Conservation (phyloP, 2,329 filamentous ascomycete genomes). For the Monilinia aucupariae region DNA sequence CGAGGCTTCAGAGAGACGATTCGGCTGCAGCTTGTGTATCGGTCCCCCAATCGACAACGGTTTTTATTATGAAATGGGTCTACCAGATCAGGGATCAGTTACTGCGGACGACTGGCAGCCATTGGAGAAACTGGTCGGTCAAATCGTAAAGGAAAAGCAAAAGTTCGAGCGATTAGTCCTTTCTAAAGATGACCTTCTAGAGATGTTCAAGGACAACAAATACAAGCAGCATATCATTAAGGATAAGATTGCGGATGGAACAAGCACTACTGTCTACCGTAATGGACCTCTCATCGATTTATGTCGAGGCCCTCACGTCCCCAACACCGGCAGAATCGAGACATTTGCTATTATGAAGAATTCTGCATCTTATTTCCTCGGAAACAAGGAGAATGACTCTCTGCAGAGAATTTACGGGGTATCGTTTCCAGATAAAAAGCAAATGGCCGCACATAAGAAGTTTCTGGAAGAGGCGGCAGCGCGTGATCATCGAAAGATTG, state of each 20-base stretch:
- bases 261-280: constrained; percentile 84
- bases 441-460: constrained; percentile 86
- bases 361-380: constrained; percentile 79
- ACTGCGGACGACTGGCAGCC: constrained; percentile 76
- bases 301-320: constrained; percentile 90
- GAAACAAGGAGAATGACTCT: constrained; percentile 88
- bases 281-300: constrained; percentile 93
- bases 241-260: constrained; percentile 82
- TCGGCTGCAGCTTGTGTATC: constrained; percentile 87
- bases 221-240: constrained; percentile 98
- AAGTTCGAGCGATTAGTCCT: constrained; percentile 84
- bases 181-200: constrained; percentile 83
- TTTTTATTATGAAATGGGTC: constrained; percentile 97
- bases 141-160: constrained; percentile 95
- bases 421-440: constrained; percentile 94
- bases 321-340: constrained; percentile 89
- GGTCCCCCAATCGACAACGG: constrained; percentile 87
- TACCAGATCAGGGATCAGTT: constrained; percentile 65
- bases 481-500: constrained; percentile 90
- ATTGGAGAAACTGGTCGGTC: constrained; percentile 71
- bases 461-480: constrained; percentile 98
- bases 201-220: constrained; percentile 97
- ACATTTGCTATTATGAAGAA: constrained; percentile 88
- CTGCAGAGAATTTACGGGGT: constrained; percentile 95
- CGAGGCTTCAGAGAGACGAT: constrained; percentile 85